A percentile compares a stretch with the other conserved stretches of the same genome.
Conservation (phyloP, 495 filamentous ascomycete genomes). For the Acidiella bohemica region DNA sequence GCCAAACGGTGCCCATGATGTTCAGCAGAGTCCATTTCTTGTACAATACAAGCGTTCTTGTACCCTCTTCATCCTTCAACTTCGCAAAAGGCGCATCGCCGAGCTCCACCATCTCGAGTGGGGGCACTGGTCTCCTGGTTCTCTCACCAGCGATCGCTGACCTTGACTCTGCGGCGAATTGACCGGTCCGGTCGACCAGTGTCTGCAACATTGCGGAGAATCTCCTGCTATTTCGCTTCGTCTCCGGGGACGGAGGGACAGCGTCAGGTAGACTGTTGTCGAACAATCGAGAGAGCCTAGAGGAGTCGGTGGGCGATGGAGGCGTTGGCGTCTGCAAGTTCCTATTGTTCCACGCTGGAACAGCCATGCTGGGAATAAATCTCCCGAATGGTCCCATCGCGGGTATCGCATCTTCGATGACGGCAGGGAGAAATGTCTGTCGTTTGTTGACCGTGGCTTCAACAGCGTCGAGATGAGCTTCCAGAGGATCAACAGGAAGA, state of each 20-base stretch:
- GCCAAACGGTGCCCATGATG: constrained; percentile 67
- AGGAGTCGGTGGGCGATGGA: neutral
- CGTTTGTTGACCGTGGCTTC: constrained; percentile 17
- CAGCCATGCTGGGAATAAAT: neutral
- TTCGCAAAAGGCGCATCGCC: neutral
- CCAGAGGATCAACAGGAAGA: constrained; percentile 5
- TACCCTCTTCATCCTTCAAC: too few relatives aligned
- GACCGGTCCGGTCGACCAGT: constrained; percentile 8
- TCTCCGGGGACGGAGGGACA: too few relatives aligned
- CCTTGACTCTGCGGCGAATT: constrained; percentile 9
- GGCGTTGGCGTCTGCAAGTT: neutral
- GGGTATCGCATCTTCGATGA: constrained; percentile 3
- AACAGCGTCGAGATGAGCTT: constrained; percentile 7
- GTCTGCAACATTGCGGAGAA: constrained; percentile 3
- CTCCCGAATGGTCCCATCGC: constrained; percentile 5
- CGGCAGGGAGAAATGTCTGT: constrained; percentile 2
- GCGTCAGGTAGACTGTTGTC: too few relatives aligned
- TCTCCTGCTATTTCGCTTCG: too few relatives aligned
- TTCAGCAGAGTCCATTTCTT: constrained; percentile 27
- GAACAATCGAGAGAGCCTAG: too few relatives aligned
- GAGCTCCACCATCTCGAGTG: neutral
- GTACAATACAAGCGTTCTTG: neutral
- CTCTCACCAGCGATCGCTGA: neutral
- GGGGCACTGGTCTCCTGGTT: neutral
- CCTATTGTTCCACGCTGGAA: neutral